A percentile compares a stretch with the other conserved stretches of the same genome.
Conservation (phyloP, 2,329 filamentous ascomycete genomes). For the Ascochyta viciae-villosae region DNA sequence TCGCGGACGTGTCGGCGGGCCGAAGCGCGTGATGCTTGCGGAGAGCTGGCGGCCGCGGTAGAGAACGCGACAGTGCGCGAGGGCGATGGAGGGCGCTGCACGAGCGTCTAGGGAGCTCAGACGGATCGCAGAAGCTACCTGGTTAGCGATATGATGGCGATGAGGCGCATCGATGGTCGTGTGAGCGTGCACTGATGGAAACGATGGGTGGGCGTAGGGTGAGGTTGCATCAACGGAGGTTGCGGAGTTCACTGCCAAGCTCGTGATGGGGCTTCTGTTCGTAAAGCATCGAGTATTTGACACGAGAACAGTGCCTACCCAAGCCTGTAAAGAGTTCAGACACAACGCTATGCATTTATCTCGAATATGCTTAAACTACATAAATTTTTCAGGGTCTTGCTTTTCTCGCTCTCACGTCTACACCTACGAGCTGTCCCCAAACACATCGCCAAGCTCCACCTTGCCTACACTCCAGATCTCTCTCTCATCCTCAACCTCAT, state of each 20-base stretch:
- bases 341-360: slow-evolving; percentile 14
- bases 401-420: neutral
- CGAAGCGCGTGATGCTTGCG: slow-evolving; percentile 23
- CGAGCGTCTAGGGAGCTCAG: neutral
- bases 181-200: slow-evolving; percentile 35
- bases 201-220: slow-evolving; percentile 18
- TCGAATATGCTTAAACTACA: slow-evolving; percentile 3
- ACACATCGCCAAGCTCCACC: slow-evolving; percentile 75
- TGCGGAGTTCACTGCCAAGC: slow-evolving; percentile 28
- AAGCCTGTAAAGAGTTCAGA: neutral
- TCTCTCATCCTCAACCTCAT: slow-evolving; percentile 92
- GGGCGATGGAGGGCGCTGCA: slow-evolving; percentile 11
- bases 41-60: slow-evolving; percentile 24
- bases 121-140: slow-evolving; percentile 23
- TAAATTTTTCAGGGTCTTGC: slow-evolving; percentile 10
- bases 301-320: too few species aligned
- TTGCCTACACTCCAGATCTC: slow-evolving; percentile 96
- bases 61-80: slow-evolving; percentile 10
- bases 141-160: neutral
- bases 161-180: slow-evolving; percentile 6
- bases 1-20: slow-evolving; percentile 18
- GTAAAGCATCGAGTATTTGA: too few species aligned
- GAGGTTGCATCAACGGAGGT: slow-evolving; percentile 37
- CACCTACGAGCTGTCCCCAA: slow-evolving; percentile 29
- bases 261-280: neutral